Evolutionary conservation across 1,284 basidiomycete species (phyloP).

Genomic region (Cryptococcus sp.): DNA sequence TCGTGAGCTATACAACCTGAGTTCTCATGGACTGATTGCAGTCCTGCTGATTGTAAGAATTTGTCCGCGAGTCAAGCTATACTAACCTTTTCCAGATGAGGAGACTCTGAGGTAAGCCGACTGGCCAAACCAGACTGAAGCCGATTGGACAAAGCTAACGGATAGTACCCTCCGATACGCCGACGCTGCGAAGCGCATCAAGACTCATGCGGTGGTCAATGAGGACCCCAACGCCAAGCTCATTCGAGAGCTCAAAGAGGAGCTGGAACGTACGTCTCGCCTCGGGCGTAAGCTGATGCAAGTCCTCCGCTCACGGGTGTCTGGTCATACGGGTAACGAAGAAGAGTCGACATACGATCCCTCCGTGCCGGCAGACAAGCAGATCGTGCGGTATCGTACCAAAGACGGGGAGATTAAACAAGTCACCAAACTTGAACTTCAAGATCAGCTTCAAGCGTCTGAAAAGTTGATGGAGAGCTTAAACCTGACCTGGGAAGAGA

Average conservation of each 20-base stretch:
- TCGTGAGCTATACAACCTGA: slow-evolving; percentile 48
- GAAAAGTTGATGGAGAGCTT: slow-evolving; percentile 95
- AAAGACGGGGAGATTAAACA: slow-evolving; percentile 92
- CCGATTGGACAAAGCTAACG: not conserved
- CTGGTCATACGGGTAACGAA: slow-evolving; percentile 53
- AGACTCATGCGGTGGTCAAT: slow-evolving; percentile 98
- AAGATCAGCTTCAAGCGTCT: slow-evolving; percentile 91
- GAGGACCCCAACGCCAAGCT: slow-evolving; percentile 99
- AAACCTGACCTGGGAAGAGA: slow-evolving; percentile 98
- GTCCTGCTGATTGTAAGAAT: slow-evolving; percentile 49
- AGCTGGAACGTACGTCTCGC: slow-evolving; percentile 66
- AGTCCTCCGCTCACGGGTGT: slow-evolving; percentile 35
- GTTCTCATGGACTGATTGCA: not conserved
- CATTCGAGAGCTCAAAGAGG: slow-evolving; percentile 91
- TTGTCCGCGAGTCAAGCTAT: not conserved
- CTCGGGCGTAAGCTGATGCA: slow-evolving; percentile 22
- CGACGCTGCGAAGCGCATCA: slow-evolving; percentile 98
- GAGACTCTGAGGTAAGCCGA: slow-evolving; percentile 71
- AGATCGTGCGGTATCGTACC: slow-evolving; percentile 90
- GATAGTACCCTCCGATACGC: slow-evolving; percentile 66
- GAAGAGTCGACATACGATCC: slow-evolving; percentile 63
- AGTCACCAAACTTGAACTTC: slow-evolving; percentile 92
- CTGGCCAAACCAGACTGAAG: slow-evolving; percentile 53
- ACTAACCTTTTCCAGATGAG: slow-evolving; percentile 56
- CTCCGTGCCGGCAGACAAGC: slow-evolving; percentile 83